Evolutionary conservation across 768 basidiomycete genomes (phyloP), one percentile per base, ranked within the genome.

Genomic region (Boletellus sp.): DNA sequence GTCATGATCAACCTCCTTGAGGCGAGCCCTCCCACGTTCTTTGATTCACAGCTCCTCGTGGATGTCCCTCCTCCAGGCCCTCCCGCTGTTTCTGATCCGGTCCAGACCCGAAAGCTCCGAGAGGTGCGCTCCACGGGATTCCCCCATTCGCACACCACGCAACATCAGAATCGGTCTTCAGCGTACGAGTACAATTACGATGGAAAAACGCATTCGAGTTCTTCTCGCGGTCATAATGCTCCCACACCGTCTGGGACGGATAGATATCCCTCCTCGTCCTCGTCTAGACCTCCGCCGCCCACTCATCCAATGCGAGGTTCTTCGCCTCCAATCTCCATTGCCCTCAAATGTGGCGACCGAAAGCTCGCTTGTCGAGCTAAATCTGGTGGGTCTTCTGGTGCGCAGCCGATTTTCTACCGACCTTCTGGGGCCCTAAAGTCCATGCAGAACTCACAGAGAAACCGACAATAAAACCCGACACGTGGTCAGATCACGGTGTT

Each of bases 1-100:
- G 66, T 83, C 41, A 65, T 72, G 19, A 71, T 85, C 8, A 71
- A 72, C 3, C 62, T 61, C 12, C 15, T 61, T 6, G 60, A 61
- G 22, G 39, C 53, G 13, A 62, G 60, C 40, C 32, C 32, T 20
- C 57, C 57, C 23, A 61, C 60, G 10, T 61, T 48, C 38, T 56
- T 61, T 15, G 47, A 50, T 41, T 55, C 56, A 16, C 38, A 23
- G 28, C 45, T 61, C 15, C 22, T 59, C 11, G 48, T 62, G 28
- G 42, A 48, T 13, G 26, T 17, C n/a, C n/a, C 17, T 6, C 31
- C 24, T 6, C 31, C 24, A 26, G 8, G 24, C 8, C 7, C 33
- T 24, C 36, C 34, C 9, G 11, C 20, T 24, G 22, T 17, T 20
- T 10, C 44, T 4, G 6, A 37, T 22, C 20, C 42, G 17, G 22